Percentiles rank a stretch among this genome's conserved stretches.
phyloP scores from a whole-genome alignment of 2,329 filamentous ascomycete genomes.

The Hymenoscyphus infarciens region DNA sequence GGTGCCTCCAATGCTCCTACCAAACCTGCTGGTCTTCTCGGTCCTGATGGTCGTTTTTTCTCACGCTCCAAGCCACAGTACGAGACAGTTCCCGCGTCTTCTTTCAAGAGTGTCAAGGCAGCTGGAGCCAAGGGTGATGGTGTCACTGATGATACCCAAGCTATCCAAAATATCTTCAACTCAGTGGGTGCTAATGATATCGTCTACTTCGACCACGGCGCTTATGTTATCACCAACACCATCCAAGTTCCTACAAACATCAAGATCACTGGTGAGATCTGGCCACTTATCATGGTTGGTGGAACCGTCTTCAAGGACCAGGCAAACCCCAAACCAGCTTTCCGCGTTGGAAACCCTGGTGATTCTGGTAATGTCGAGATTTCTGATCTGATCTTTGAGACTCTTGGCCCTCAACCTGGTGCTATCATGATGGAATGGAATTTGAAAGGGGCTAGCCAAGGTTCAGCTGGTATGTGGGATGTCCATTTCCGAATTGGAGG shows the following conservation, averaged over 20 bases:
- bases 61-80: slow-evolving; percentile 90
- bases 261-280: slow-evolving; percentile 87
- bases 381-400: slow-evolving; percentile 81
- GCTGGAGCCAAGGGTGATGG: slow-evolving; percentile 83
- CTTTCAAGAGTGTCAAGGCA: slow-evolving; percentile 80
- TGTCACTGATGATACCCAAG: slow-evolving; percentile 77
- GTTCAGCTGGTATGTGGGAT: slow-evolving; percentile 83
- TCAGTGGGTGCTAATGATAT: slow-evolving; percentile 59
- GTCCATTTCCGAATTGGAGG: slow-evolving; percentile 94
- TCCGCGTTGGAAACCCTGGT: slow-evolving; percentile 75
- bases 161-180: slow-evolving; percentile 76
- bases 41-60: slow-evolving; percentile 64
- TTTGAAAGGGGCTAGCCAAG: slow-evolving; percentile 62
- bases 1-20: slow-evolving; percentile 49
- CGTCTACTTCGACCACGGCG: slow-evolving; percentile 71
- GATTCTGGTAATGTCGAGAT: slow-evolving; percentile 82
- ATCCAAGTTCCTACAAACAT: slow-evolving; percentile 73
- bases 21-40: slow-evolving; percentile 67
- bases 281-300: slow-evolving; percentile 82
- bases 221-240: slow-evolving; percentile 63
- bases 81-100: slow-evolving; percentile 58
- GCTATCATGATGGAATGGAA: slow-evolving; percentile 94
- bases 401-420: slow-evolving; percentile 73
- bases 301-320: slow-evolving; percentile 72
- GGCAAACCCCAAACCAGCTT: slow-evolving; percentile 74